Evolutionary conservation across 306 rosid genomes (phyloP).

Genomic region (Quercus wislizeni): DNA sequence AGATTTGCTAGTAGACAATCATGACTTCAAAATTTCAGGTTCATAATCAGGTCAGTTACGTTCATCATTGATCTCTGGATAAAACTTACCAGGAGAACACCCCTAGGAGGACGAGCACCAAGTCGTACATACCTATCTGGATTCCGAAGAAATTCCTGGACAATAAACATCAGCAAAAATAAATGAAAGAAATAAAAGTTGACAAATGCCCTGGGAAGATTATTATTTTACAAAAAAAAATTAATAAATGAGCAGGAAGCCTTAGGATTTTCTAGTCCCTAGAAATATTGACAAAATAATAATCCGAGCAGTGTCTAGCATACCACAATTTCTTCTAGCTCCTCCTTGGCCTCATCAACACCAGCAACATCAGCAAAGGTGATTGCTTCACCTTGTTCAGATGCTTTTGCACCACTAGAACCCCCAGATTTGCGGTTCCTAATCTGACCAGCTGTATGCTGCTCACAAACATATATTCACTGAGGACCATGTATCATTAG

Average conservation of each 20-base stretch:
- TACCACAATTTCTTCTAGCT: slow-evolving; percentile 99
- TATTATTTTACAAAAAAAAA: slow-evolving; percentile 2
- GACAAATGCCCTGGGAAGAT: slow-evolving; percentile 10
- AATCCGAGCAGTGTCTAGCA: slow-evolving; percentile 34
- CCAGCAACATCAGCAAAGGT: slow-evolving; percentile 98
- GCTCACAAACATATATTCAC: slow-evolving; percentile 39
- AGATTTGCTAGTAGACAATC: background rate
- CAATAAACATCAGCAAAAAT: slow-evolving; percentile 34
- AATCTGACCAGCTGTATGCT: slow-evolving; percentile 89
- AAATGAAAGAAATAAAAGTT: slow-evolving; percentile 8
- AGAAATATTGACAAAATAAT: slow-evolving; percentile 12
- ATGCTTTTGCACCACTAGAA: slow-evolving; percentile 63
- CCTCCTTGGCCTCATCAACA: slow-evolving; percentile 98
- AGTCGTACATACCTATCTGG: slow-evolving; percentile 85
- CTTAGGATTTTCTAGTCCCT: slow-evolving; percentile 27
- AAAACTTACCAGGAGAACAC: slow-evolving; percentile 94
- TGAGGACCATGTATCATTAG: slow-evolving; percentile 26
- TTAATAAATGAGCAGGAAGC: slow-evolving; percentile 10
- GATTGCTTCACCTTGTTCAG: slow-evolving; percentile 80
- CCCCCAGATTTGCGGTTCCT: slow-evolving; percentile 84
- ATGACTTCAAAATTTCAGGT: slow-evolving; percentile 20
- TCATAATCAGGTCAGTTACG: background rate
- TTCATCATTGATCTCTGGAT: slow-evolving; percentile 11
- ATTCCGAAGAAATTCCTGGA: slow-evolving; percentile 95
- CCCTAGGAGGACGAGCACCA: slow-evolving; percentile 99